Percentiles rank a stretch among this genome's conserved stretches.
phyloP scores from a whole-genome alignment of 202 grass and related monocot species.

The Eragrostis tef region DNA sequence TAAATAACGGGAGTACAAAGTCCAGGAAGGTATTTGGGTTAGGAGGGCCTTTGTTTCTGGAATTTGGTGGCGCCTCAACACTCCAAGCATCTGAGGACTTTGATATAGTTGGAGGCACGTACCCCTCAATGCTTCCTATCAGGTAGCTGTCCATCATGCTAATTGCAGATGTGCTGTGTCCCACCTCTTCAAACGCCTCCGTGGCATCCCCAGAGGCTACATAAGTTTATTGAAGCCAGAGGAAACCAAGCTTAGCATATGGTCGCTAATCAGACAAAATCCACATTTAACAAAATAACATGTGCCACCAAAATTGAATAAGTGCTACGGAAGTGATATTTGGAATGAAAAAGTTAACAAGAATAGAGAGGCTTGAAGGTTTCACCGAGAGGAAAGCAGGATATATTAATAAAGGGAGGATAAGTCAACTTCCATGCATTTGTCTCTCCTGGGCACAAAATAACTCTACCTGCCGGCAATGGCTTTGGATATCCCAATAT shows the following conservation, averaged over 20 bases:
- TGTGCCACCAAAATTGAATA: background rate
- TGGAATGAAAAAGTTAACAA: background rate
- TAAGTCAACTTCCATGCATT: background rate
- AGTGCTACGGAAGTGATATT: background rate
- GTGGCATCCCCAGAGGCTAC: constrained; percentile 85
- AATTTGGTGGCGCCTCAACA: background rate
- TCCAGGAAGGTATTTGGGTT: constrained; percentile 70
- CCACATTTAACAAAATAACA: background rate
- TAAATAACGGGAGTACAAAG: constrained; percentile 70
- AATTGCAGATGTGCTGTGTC: constrained; percentile 73
- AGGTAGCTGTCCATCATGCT: constrained; percentile 78
- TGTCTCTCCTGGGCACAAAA: constrained; percentile 11
- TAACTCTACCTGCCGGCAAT: background rate
- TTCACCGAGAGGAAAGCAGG: background rate
- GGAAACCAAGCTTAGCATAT: constrained; percentile 28
- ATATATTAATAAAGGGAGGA: background rate
- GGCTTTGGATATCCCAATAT: background rate
- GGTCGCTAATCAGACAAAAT: background rate
- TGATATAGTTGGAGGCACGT: constrained; percentile 37
- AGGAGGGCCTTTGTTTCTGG: constrained; percentile 46
- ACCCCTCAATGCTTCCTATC: constrained; percentile 66
- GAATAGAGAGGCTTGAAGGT: background rate
- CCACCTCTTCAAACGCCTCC: constrained; percentile 78
- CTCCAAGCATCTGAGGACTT: background rate
- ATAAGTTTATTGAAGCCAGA: constrained; percentile 15